phyloP scores from a whole-genome alignment of 1,139 yeast genomes.

The Candida tunisiensis region DNA sequence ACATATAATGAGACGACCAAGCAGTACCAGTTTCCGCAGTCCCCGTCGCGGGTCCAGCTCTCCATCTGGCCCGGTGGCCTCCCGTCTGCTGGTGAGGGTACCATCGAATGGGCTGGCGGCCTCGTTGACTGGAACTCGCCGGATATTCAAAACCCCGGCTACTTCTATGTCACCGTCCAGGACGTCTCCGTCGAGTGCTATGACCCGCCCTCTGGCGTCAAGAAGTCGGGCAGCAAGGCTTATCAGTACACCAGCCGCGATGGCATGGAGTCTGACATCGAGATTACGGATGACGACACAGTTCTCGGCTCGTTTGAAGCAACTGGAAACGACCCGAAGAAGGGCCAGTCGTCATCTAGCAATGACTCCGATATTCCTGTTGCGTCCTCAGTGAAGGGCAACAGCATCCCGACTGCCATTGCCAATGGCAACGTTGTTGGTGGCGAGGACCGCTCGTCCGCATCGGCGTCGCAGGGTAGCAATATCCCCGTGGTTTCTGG shows the following conservation, averaged over 20 bases:
- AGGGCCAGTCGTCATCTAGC: conserved; percentile 1
- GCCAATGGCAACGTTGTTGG: neutral
- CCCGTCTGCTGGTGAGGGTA: conserved; percentile 47
- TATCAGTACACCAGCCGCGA: conserved; percentile 35
- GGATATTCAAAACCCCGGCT: conserved; percentile 61
- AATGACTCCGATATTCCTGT: neutral
- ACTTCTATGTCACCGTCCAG: conserved; percentile 51
- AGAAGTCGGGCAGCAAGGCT: conserved; percentile 32
- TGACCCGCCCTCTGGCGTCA: conserved; percentile 42
- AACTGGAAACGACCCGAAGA: conserved; percentile 41
- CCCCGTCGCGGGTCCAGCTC: conserved; percentile 74
- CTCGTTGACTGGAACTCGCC: conserved; percentile 61
- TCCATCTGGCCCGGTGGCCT: conserved; percentile 93
- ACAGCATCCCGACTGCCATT: neutral
- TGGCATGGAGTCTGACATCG: conserved; percentile 31
- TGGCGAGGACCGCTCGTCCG: too few species aligned
- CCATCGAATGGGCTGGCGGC: conserved; percentile 93
- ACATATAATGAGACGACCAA: conserved; percentile 54
- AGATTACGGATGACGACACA: conserved; percentile 42
- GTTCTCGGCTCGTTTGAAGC: conserved; percentile 43
- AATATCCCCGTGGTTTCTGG: too few species aligned
- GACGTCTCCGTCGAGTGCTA: conserved; percentile 48
- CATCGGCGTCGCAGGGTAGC: too few species aligned
- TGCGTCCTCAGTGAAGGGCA: neutral
- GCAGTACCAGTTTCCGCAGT: conserved; percentile 62